These are phyloP conservation scores for Cytospora leucostoma DNA, from an alignment of 2,329 filamentous ascomycete species.

Conservation along the genomic window DNA sequence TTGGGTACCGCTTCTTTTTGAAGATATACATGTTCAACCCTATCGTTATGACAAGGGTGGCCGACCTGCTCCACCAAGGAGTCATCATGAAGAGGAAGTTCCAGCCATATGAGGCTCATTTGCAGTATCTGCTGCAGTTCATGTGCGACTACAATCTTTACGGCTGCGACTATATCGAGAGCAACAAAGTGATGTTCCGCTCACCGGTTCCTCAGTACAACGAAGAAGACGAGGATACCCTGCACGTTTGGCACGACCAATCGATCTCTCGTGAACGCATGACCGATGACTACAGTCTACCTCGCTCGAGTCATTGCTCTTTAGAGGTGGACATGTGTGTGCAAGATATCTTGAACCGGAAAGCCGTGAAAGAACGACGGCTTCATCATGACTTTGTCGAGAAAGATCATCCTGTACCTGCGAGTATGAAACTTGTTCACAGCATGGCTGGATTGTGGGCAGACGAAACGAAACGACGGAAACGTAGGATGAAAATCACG, in stretches of 20 bases:
- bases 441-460: constrained; percentile 95
- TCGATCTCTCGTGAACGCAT: constrained; percentile 64
- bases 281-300: constrained; percentile 64
- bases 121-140: constrained; percentile 92
- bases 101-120: constrained; percentile 90
- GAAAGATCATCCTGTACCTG: constrained; percentile 60
- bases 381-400: constrained; percentile 90
- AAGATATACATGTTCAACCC: constrained; percentile 96
- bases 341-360: constrained; percentile 83
- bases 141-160: constrained; percentile 99
- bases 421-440: constrained; percentile 77
- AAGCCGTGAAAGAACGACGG: constrained; percentile 70
- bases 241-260: constrained; percentile 78
- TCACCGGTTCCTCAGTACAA: constrained; percentile 70
- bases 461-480: constrained; percentile 81
- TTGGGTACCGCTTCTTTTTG: constrained; percentile 86
- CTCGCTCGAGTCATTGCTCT: constrained; percentile 81
- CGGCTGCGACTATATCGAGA: constrained; percentile 85
- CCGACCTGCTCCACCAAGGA: constrained; percentile 85
- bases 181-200: constrained; percentile 70
- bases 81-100: constrained; percentile 80
- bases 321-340: constrained; percentile 89
- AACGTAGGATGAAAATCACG: constrained; percentile 65
- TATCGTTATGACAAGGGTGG: constrained; percentile 78
- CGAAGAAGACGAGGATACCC: constrained; percentile 56